phyloP scores from a whole-genome alignment of 805 yeast species.

The Babjeviella inositovora region DNA sequence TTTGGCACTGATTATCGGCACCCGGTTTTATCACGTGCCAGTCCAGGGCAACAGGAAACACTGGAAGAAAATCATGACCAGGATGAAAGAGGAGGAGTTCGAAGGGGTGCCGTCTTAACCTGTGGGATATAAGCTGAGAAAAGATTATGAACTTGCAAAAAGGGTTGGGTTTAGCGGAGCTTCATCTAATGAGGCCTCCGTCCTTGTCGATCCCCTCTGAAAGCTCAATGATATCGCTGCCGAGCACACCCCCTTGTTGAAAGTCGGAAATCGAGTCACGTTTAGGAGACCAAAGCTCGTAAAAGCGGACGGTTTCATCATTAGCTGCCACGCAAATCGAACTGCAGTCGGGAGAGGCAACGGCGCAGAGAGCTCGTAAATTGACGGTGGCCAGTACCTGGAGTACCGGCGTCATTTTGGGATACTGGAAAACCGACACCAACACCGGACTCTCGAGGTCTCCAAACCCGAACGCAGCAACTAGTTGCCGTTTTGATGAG shows the following conservation, averaged over 20 bases:
- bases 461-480: conserved; percentile 75
- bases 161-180: no score
- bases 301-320: conserved; percentile 66
- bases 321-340: conserved; percentile 61
- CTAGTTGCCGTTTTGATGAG: conserved; percentile 37
- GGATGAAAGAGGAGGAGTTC: conserved; percentile 43
- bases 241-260: conserved; percentile 28
- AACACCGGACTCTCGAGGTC: conserved; percentile 30
- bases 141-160: no score
- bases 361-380: conserved; percentile 51
- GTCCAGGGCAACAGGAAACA: conserved; percentile 53
- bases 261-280: conserved; percentile 16
- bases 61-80: conserved; percentile 42
- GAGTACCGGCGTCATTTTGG: conserved; percentile 30
- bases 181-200: conserved; percentile 10
- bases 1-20: conserved; percentile 28
- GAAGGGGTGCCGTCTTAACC: conserved; percentile 83
- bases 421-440: conserved; percentile 53
- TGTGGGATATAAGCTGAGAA: no score
- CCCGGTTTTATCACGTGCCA: conserved; percentile 49
- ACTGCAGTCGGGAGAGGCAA: conserved; percentile 43
- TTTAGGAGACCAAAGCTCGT: conserved; percentile 46
- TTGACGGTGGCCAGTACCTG: conserved; percentile 33
- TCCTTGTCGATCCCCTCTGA: conserved; percentile 31
- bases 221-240: conserved; percentile 41